Base-by-base conservation (phyloP, 2,329 filamentous ascomycete genomes). In the Salinomyces thailandicus region DNA sequence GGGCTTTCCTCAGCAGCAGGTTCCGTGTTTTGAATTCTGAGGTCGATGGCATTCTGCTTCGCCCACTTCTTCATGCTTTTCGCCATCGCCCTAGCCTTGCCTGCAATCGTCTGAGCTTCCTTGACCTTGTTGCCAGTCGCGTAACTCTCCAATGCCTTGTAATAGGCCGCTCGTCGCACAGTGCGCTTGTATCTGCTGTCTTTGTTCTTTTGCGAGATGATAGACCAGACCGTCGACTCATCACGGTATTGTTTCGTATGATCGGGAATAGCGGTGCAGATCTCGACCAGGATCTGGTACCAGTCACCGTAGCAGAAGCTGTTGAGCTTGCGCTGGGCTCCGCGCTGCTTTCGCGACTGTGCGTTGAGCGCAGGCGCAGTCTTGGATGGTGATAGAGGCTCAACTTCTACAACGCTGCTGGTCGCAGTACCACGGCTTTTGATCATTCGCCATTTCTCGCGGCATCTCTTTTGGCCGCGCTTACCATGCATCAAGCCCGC, bases 381-480 rank as follows among this genome's bases (percentile, higher is more conserved):
- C 35, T 28, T 14, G 19, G 15, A 7, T 7, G 29, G 5, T 26
- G 22, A 8, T 8, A 9, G 9, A 26, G 22, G 22, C 22, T 8
- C n/a, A 26, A 9, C 9, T 9, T 26, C n/a, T n/a, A n/a, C n/a
- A n/a, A n/a, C n/a, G n/a, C n/a, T n/a, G n/a, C n/a, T 26, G 33
- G 9, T 30, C n/a, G 18, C 18, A 33, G 24, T 14, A 19, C 15
- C 19, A 59, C 52, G n/a, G n/a, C 55, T 50, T 35, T 61, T 57
- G 13, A 75, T 45, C 18, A 62, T 56, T 41, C 71, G 73, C 77
- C 79, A 85, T 52, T 86, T 85, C 17, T 67, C 67, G 17, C 70
- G 66, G 52, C 80, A 85, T 53, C 84, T 79, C 16, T 82, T 67
- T 3, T 77, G 71, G 42, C 72, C 81, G 30, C 82, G 68, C 6